Base-by-base conservation (phyloP, 805 yeast species). In the Isabelozyma rhagii region DNA sequence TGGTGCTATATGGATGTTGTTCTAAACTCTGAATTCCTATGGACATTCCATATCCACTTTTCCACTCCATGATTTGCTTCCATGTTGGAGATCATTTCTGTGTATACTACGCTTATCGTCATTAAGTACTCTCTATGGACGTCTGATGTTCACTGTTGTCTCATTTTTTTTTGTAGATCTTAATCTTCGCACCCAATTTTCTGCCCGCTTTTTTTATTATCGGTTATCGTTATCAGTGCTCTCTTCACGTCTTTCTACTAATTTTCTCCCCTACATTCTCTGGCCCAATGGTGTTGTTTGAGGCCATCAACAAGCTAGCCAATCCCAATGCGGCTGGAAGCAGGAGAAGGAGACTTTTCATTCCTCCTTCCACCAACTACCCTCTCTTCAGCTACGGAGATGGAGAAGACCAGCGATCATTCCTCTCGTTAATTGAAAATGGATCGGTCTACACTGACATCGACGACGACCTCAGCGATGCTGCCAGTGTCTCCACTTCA, bases 1-100 rank as follows among this genome's bases (percentile, higher is more conserved):
- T 38, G 83, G 91, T 21, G 78, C 87, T 31, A 73, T 83, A 34
- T 91, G 98, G 97, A 85, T 93, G 92, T 62, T 83, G 46, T 63
- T 81, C 47, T 82, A 66, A 56, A 6, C 21, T 28, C 17, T 15
- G n/a, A 31, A 8, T 21, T 21, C 6, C 25, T 21, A 18, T 21
- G 25, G 25, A 21, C 25, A 21, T 21, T 21, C 25, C 25, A 21
- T 21, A 21, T 21, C 4, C 25, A 21, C 25, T 21, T 5, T 21
- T 21, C 25, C 5, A 5, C 25, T 21, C 25, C 6, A 21, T 21
- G 25, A 21, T 21, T 21, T 6, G 8, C 36, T 31, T 1, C n/a
- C 10, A 31, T 1, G 36, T 5, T 31, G 10, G 25, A 21, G 25
- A 21, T 21, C 25, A 21, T 21, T 21, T 21, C 36, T 31, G 36